Evolutionary conservation across 2,329 filamentous ascomycete genomes (phyloP).

Genomic region (Fusarium brachygibbosum): DNA sequence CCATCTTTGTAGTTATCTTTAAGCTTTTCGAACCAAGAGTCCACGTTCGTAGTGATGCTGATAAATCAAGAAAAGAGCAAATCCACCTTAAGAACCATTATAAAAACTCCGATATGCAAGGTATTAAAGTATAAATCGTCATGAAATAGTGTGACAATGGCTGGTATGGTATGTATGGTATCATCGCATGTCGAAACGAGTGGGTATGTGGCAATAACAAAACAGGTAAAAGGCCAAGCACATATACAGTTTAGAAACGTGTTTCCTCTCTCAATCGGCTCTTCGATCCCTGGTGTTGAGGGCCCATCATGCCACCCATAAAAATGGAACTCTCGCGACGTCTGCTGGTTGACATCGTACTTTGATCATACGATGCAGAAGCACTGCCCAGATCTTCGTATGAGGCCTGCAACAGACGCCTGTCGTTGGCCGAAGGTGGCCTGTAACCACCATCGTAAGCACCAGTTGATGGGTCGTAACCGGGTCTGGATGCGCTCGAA

Average conservation of each 20-base stretch:
- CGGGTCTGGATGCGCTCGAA: conserved; percentile 54
- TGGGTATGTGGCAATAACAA: conserved; percentile 52
- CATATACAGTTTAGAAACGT: conserved; percentile 57
- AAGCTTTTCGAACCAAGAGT: conserved; percentile 8
- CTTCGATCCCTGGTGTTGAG: conserved; percentile 65
- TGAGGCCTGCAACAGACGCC: conserved; percentile 53
- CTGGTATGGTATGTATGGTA: conserved; percentile 43
- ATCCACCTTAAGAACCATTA: conserved; percentile 13
- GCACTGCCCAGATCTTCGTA: conserved; percentile 45
- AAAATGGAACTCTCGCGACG: conserved; percentile 74
- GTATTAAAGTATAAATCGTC: conserved; percentile 46
- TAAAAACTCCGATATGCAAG: conserved; percentile 35
- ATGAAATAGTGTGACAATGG: conserved; percentile 35
- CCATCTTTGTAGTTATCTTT: neutral
- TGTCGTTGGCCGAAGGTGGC: conserved; percentile 50
- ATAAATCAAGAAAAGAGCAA: conserved; percentile 26
- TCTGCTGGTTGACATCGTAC: conserved; percentile 61
- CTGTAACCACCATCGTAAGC: conserved; percentile 61
- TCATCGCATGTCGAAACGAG: conserved; percentile 51
- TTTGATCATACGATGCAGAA: conserved; percentile 54
- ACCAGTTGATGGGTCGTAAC: conserved; percentile 60
- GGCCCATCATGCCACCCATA: conserved; percentile 61
- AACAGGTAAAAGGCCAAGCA: conserved; percentile 43
- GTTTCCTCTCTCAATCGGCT: conserved; percentile 69
- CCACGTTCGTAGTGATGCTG: neutral